Conservation (phyloP, 495 filamentous ascomycete species). For the Pyrenopolyporus hunteri region DNA sequence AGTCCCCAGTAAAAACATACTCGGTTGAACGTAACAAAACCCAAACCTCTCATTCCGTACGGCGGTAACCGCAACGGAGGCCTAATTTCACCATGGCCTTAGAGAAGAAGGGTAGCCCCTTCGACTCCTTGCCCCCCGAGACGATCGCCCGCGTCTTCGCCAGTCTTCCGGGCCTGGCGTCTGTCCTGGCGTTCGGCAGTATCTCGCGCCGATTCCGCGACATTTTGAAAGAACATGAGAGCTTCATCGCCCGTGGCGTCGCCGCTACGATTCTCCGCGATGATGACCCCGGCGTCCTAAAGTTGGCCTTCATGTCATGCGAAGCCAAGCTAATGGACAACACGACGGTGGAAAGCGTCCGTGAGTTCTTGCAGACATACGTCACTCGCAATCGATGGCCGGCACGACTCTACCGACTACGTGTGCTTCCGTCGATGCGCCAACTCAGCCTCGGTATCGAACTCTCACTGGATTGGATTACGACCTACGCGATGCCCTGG, state of each 20-base stretch:
- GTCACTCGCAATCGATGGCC: neutral
- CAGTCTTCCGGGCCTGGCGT: too few relatives aligned
- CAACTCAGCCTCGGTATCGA: neutral
- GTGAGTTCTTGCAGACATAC: constrained; percentile 2
- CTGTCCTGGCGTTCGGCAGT: too few relatives aligned
- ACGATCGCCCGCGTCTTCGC: too few relatives aligned
- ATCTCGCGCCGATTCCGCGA: too few relatives aligned
- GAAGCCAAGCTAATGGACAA: too few relatives aligned
- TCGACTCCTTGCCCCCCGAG: too few relatives aligned
- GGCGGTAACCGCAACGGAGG: too few relatives aligned
- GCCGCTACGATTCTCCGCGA: neutral
- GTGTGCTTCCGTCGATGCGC: neutral
- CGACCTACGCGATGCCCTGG: neutral
- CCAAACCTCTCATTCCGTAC: too few relatives aligned
- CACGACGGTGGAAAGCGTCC: neutral
- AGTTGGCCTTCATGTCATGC: constrained; percentile 12
- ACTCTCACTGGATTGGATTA: constrained; percentile 2
- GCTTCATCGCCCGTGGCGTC: neutral
- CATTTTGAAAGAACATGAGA: neutral
- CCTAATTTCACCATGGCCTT: too few relatives aligned
- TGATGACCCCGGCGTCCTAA: neutral
- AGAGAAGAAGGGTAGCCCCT: too few relatives aligned
- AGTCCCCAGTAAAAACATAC: too few relatives aligned
- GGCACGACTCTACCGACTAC: neutral
- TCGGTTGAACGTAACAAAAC: too few relatives aligned